phyloP scores from a whole-genome alignment of 202 grass and related monocot genomes.

The Hordeum pubiflorum region DNA sequence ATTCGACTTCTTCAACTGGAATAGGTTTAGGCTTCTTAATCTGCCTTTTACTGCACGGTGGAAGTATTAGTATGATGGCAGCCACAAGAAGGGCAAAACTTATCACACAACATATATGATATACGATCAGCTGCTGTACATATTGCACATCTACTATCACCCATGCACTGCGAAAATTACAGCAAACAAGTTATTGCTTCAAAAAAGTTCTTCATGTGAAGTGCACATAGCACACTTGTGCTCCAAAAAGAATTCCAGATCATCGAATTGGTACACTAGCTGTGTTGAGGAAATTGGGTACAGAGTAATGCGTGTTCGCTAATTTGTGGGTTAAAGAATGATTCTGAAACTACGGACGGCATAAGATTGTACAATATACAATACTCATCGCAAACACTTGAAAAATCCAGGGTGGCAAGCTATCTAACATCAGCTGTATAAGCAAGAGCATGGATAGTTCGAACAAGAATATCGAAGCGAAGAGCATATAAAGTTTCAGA shows the following conservation, averaged over 20 bases:
- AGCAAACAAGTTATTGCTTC: neutral
- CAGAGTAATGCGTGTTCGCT: neutral
- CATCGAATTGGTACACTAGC: neutral
- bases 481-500: neutral
- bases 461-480: neutral
- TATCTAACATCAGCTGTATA: neutral
- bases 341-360: neutral
- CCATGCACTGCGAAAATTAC: neutral
- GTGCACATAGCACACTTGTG: neutral
- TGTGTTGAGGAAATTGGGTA: neutral
- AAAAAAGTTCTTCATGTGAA: neutral
- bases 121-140: neutral
- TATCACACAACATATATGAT: neutral
- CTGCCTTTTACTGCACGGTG: slow-evolving; percentile 52
- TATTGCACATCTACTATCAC: neutral
- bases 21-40: slow-evolving; percentile 89
- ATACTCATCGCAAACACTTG: neutral
- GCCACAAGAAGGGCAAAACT: neutral
- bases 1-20: slow-evolving; percentile 63
- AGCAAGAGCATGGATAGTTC: neutral
- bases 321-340: neutral
- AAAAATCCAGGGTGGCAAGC: neutral
- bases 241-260: neutral
- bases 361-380: neutral
- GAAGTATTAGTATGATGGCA: neutral